phyloP scores from a whole-genome alignment of 139 green algal species.

The Diplosphaera chodatii region DNA sequence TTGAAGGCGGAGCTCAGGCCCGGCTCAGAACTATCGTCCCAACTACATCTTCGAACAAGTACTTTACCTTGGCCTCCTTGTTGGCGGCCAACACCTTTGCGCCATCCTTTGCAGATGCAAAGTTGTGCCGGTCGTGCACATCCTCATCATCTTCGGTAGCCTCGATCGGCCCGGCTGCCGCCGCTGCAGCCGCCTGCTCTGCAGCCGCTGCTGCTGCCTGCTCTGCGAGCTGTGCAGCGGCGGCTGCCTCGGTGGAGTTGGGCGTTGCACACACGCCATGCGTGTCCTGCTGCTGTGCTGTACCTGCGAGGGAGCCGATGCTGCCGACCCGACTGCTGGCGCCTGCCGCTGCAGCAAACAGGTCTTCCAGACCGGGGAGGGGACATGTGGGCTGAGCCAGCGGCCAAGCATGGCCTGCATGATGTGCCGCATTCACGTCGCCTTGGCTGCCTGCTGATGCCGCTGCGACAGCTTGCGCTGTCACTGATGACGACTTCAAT shows the following conservation, averaged over 20 bases:
- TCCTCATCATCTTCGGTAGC: background rate
- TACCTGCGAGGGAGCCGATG: background rate
- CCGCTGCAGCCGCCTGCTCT: background rate
- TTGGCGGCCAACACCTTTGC: conserved; percentile 74
- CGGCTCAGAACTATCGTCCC: no score
- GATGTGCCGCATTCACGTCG: no score
- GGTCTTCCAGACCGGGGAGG: background rate
- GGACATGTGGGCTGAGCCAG: background rate
- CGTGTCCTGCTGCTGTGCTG: background rate
- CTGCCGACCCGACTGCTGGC: background rate
- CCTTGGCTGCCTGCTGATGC: no score
- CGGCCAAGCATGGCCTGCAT: no score
- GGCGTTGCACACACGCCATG: background rate
- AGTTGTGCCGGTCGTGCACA: conserved; percentile 33
- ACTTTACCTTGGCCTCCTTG: conserved; percentile 49
- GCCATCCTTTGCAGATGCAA: conserved; percentile 45
- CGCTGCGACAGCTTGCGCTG: no score
- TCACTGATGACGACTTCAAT: no score
- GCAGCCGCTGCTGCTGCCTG: background rate
- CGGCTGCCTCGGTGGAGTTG: background rate
- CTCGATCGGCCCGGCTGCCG: background rate
- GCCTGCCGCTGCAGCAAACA: background rate
- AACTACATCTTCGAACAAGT: no score
- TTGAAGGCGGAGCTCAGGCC: no score
- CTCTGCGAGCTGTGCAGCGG: background rate